Percentiles rank a stretch among this genome's conserved stretches.
Evolutionary conservation across 345 rosid species (phyloP).

Genomic region (Camelina sativa): DNA sequence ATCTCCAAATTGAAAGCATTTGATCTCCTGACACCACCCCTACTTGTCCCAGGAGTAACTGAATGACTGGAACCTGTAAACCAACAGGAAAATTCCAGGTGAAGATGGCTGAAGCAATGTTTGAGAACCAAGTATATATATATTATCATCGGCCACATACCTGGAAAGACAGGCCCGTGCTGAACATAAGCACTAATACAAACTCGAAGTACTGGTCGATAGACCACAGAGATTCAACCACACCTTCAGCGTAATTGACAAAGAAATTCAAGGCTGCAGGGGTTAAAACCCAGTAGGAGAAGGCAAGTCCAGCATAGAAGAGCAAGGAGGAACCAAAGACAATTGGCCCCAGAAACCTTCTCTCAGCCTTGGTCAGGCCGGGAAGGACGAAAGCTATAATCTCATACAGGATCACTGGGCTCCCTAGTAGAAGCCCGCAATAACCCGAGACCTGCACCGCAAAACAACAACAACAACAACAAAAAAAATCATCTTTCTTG

Average conservation of each 20-base stretch:
- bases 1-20: slow-evolving; percentile 97
- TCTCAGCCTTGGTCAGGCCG: slow-evolving; percentile 87
- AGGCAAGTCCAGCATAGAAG: slow-evolving; percentile 81
- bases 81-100: slow-evolving; percentile 5
- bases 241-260: slow-evolving; percentile 95
- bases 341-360: slow-evolving; percentile 92
- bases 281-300: slow-evolving; percentile 83
- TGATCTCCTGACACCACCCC: slow-evolving; percentile 89
- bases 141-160: slow-evolving; percentile 42
- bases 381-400: slow-evolving; percentile 97
- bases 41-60: slow-evolving; percentile 86
- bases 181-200: slow-evolving; percentile 96
- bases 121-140: neutral
- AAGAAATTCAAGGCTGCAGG: slow-evolving; percentile 99
- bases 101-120: slow-evolving; percentile 27
- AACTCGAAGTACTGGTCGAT: slow-evolving; percentile 98
- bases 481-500: slow-evolving; percentile 3
- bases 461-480: neutral
- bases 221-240: slow-evolving; percentile 95
- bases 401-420: slow-evolving; percentile 91
- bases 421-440: slow-evolving; percentile 92
- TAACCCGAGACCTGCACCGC: slow-evolving; percentile 88
- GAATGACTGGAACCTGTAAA: slow-evolving; percentile 94
- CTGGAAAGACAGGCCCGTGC: slow-evolving; percentile 98
- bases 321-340: slow-evolving; percentile 91